Percentiles rank a stretch among this genome's conserved stretches.
These are phyloP conservation scores for Schrenkiella parvula DNA, from an alignment of 345 rosid species.

Conservation along the genomic window DNA sequence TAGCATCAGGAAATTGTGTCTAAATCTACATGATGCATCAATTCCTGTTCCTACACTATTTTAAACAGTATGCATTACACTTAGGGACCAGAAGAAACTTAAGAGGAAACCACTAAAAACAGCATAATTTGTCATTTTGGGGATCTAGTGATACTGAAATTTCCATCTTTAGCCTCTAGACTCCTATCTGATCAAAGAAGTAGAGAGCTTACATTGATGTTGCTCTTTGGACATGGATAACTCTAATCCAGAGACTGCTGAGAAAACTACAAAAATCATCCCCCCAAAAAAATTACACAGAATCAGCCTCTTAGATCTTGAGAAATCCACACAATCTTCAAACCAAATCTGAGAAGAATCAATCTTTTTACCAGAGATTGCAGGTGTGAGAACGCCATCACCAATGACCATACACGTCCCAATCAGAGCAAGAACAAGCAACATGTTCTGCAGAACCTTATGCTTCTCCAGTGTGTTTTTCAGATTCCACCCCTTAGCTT, in stretches of 20 bases:
- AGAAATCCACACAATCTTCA: neutral
- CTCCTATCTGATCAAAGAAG: neutral
- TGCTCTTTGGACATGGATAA: constrained; percentile 73
- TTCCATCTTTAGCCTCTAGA: constrained; percentile 5
- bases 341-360: neutral
- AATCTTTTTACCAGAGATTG: constrained; percentile 60
- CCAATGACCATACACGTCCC: constrained; percentile 96
- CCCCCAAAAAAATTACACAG: neutral
- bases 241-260: constrained; percentile 88
- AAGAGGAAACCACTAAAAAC: neutral
- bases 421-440: constrained; percentile 73
- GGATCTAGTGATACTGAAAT: neutral
- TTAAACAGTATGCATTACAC: neutral
- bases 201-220: constrained; percentile 58
- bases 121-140: neutral
- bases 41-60: neutral
- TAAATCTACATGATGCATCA: no score
- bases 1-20: neutral
- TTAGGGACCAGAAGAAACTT: neutral
- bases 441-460: constrained; percentile 57
- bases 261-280: constrained; percentile 58
- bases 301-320: neutral
- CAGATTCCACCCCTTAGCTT: constrained; percentile 44
- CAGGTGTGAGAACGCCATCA: constrained; percentile 90
- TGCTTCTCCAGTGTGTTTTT: constrained; percentile 62